Conservation (phyloP, 2,329 filamentous ascomycete species). For the Phyllosticta citriasiana region DNA sequence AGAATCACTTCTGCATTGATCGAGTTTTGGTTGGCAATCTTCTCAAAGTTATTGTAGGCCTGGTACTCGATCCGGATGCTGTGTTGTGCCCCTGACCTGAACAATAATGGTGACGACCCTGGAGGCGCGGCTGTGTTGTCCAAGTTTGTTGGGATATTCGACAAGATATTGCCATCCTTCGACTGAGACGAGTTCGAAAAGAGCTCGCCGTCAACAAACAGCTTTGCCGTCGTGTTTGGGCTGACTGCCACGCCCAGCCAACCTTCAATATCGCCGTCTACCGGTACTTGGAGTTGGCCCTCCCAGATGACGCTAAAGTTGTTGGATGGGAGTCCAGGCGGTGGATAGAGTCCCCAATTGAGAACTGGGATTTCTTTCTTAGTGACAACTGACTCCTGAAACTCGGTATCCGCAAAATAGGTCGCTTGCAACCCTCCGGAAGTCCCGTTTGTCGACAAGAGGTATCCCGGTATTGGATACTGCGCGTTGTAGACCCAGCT, state of each 20-base stretch:
- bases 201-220: slow-evolving; percentile 29
- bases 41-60: slow-evolving; percentile 32
- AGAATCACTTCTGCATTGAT: slow-evolving; percentile 34
- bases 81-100: slow-evolving; percentile 25
- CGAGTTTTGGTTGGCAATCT: slow-evolving; percentile 30
- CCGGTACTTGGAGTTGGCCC: slow-evolving; percentile 28
- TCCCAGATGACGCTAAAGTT: slow-evolving; percentile 39
- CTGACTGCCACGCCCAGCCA: slow-evolving; percentile 35
- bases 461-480: slow-evolving; percentile 34
- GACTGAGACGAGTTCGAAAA: slow-evolving; percentile 20
- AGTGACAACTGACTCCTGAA: slow-evolving; percentile 21
- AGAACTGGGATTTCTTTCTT: slow-evolving; percentile 30
- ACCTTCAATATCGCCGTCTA: slow-evolving; percentile 28
- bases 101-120: slow-evolving; percentile 30
- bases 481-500: slow-evolving; percentile 37
- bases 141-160: slow-evolving; percentile 31
- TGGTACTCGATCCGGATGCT: slow-evolving; percentile 34
- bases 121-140: slow-evolving; percentile 30
- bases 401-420: slow-evolving; percentile 34
- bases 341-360: slow-evolving; percentile 38
- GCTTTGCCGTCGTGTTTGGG: slow-evolving; percentile 30
- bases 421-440: slow-evolving; percentile 31
- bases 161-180: slow-evolving; percentile 25
- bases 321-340: slow-evolving; percentile 32
- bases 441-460: slow-evolving; percentile 28